Evolutionary conservation across 495 filamentous ascomycete species (phyloP), one percentile per base, ranked within the genome.

Genomic region (Antarctomyces pellizariae): DNA sequence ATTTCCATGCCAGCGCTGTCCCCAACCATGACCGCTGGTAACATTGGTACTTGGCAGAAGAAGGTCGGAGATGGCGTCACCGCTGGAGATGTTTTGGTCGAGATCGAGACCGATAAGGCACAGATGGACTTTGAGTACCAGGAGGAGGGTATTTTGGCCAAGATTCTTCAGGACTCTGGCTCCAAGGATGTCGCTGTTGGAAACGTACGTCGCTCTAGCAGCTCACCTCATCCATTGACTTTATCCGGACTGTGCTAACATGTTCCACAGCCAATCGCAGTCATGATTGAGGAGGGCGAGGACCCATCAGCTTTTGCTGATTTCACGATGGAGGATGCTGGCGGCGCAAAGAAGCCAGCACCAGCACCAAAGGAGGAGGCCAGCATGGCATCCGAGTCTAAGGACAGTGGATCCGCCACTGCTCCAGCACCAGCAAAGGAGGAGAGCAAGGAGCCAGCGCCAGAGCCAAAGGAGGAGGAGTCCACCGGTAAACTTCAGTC

Each of bases 61-160:
- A 80, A 92, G 57, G 59, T 69, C 41, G 89, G 89, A 46, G 89
- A 99, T 48, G 42, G 54, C 28, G 70, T 99, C 44, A 50, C 65
- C 31, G 82, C 89, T 24, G 89, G 89, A 44, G 89, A 99, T 52
- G 83, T 95, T n/a, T 54, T 99, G 32, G 89, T 95, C 16, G 89
- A 99, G 60, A 95, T 99, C 46, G 89, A 99, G 59, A 99, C 89
- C 44, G 89, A 99, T 53, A 99, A 99, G 62, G 89, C 89, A 22
- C 89, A 99, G 53, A 99, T 99, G 89, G 89, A 99, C 59, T 99
- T 99, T 43, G 89, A 99, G 52, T 99, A 89, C 52, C 89, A 99
- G 52, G 86, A 99, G 37, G 86, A 99, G 46, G 86, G 89, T 56
- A 61, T 90, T 18, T 56, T 99, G 31, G 89, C 89, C 32, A 95